Conservation (phyloP, 345 rosid genomes). For the Eucalyptus erythrocorys region DNA sequence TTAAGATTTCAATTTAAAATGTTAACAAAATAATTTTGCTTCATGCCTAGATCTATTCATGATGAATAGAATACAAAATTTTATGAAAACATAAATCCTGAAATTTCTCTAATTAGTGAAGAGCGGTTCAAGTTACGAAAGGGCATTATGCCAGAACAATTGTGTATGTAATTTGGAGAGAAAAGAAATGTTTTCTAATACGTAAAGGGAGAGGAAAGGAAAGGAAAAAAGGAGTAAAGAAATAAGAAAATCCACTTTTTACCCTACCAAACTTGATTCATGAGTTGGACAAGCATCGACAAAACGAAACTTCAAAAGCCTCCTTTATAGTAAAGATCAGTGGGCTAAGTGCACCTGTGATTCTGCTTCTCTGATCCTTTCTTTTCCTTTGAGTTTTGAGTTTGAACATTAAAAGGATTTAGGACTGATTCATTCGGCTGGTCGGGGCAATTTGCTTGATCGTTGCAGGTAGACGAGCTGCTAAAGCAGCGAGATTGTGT, state of each 20-base stretch:
- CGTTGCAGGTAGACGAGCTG: slow-evolving; percentile 73
- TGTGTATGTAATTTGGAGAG: background rate
- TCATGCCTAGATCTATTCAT: background rate
- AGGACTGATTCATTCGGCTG: background rate
- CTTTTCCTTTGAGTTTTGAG: background rate
- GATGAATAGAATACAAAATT: background rate
- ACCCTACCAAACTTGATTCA: background rate
- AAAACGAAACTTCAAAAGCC: background rate
- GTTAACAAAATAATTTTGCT: background rate
- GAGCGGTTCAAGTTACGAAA: background rate
- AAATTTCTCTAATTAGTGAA: background rate
- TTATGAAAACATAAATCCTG: background rate
- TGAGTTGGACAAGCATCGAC: background rate
- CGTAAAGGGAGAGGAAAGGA: background rate
- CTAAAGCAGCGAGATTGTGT: slow-evolving; percentile 76
- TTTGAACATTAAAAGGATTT: background rate
- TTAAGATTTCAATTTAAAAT: background rate
- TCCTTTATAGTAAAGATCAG: background rate
- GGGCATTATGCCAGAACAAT: background rate
- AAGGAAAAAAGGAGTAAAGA: background rate
- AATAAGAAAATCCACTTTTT: background rate
- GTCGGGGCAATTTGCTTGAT: background rate
- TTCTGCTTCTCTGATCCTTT: background rate
- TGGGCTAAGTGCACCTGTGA: background rate
- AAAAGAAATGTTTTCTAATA: background rate